These are phyloP conservation scores for Fusarium haematococcum DNA, from an alignment of 2,329 filamentous ascomycete species.

Conservation along the genomic window DNA sequence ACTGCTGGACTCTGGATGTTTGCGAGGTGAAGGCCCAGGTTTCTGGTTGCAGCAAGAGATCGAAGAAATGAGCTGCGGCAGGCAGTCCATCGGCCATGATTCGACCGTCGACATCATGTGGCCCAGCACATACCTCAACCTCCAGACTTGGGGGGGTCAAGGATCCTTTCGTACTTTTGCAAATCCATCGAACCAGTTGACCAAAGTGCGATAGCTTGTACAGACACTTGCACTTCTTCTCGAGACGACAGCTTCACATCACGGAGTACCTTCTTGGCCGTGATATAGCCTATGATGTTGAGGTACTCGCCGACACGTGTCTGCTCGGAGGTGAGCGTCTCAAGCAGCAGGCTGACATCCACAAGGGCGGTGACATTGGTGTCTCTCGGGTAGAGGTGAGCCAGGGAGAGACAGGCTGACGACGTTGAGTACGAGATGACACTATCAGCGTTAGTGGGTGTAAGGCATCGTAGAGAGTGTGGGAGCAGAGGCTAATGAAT, in stretches of 20 bases:
- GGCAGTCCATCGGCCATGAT: not conserved
- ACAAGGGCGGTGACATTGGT: constrained; percentile 67
- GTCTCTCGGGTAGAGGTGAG: constrained; percentile 71
- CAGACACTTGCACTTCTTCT: constrained; percentile 49
- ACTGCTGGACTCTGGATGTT: constrained; percentile 2
- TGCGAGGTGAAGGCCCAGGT: constrained; percentile 1
- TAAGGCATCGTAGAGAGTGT: constrained; percentile 38
- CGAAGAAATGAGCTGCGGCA: not conserved
- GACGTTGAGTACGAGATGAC: constrained; percentile 63
- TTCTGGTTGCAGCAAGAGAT: constrained; percentile 8
- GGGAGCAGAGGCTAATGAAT: constrained; percentile 10
- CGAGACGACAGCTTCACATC: constrained; percentile 13
- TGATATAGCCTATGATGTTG: constrained; percentile 87
- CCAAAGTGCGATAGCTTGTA: constrained; percentile 86
- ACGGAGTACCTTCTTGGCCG: constrained; percentile 38
- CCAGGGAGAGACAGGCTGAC: constrained; percentile 73
- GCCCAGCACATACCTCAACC: not conserved
- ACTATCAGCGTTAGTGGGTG: constrained; percentile 51
- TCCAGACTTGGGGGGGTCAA: constrained; percentile 45
- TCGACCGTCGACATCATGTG: not conserved
- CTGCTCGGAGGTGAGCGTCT: constrained; percentile 71
- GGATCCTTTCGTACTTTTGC: constrained; percentile 74
- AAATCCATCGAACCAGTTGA: constrained; percentile 79
- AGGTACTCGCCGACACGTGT: constrained; percentile 85
- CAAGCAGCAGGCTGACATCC: constrained; percentile 78